These are phyloP conservation scores for Floccularia luteovirens DNA, from an alignment of 768 basidiomycete genomes.

Conservation along the genomic window DNA sequence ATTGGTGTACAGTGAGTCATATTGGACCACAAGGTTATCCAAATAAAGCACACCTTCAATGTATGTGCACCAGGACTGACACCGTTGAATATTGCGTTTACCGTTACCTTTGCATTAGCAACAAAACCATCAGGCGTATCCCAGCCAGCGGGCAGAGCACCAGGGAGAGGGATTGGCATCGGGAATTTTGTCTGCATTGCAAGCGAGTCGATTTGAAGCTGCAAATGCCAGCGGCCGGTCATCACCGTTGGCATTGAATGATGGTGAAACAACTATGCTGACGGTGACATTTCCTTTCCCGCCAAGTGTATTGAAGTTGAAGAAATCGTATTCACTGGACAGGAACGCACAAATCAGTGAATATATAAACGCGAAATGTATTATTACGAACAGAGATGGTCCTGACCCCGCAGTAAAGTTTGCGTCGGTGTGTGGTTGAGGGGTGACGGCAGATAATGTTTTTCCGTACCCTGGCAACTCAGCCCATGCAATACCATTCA, in stretches of 20 bases:
- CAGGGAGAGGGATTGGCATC: constrained; percentile 37
- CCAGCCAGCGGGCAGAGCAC: constrained; percentile 39
- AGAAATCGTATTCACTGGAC: constrained; percentile 57
- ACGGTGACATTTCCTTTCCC: constrained; percentile 36
- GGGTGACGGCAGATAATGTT: constrained; percentile 54
- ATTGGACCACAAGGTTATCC: neutral
- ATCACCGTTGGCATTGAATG: constrained; percentile 41
- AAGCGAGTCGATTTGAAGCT: constrained; percentile 40
- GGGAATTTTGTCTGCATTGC: constrained; percentile 34
- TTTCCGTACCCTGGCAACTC: constrained; percentile 54
- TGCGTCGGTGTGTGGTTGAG: constrained; percentile 42
- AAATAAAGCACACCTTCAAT: constrained; percentile 33
- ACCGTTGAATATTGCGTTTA: constrained; percentile 29
- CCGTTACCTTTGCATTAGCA: constrained; percentile 40
- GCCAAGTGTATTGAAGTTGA: constrained; percentile 42
- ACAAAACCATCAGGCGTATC: constrained; percentile 41
- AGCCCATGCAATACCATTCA: constrained; percentile 47
- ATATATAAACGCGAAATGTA: constrained; percentile 15
- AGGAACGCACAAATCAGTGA: neutral
- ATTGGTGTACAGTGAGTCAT: neutral
- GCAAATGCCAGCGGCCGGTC: constrained; percentile 45
- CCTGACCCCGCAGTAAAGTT: constrained; percentile 59
- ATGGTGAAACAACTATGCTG: constrained; percentile 41
- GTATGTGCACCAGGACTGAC: constrained; percentile 48
- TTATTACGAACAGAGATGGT: constrained; percentile 41